phyloP scores from a whole-genome alignment of 352 stramenopile genomes.

The Globisporangium nodosum region DNA sequence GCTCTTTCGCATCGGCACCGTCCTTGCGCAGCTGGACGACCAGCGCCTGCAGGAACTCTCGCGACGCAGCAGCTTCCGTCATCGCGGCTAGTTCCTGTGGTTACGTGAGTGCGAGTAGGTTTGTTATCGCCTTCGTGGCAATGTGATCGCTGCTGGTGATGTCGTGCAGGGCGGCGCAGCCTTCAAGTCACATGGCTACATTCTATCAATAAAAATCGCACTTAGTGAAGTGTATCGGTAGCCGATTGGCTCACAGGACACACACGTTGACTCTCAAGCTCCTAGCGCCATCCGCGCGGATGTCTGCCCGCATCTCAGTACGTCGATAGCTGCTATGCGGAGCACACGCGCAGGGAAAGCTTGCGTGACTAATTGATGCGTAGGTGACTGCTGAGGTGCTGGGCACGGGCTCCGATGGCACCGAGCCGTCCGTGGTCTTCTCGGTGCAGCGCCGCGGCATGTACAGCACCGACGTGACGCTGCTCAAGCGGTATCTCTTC shows the following conservation, averaged over 20 bases:
- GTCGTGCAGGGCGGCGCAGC: no score
- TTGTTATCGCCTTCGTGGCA: no score
- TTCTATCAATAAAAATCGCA: no score
- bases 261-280: background rate
- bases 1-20: conserved; percentile 23
- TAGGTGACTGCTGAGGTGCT: conserved; percentile 56
- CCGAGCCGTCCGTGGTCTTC: conserved; percentile 61
- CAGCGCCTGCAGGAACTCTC: conserved; percentile 35
- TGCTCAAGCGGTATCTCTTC: conserved; percentile 64
- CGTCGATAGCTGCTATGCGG: background rate
- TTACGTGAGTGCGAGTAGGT: background rate
- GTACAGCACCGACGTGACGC: conserved; percentile 54
- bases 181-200: no score
- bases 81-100: conserved; percentile 1
- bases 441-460: conserved; percentile 54
- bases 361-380: background rate
- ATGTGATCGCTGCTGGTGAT: background rate
- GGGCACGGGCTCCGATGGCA: conserved; percentile 57
- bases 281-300: background rate
- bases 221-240: no score
- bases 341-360: background rate
- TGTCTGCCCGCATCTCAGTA: background rate
- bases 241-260: background rate
- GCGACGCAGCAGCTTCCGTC: conserved; percentile 30
- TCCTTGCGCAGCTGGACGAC: conserved; percentile 23